Percentiles rank a stretch among this genome's conserved stretches.
Evolutionary conservation across 805 yeast genomes (phyloP).

Genomic region (Wickerhamomyces xylosicus): DNA sequence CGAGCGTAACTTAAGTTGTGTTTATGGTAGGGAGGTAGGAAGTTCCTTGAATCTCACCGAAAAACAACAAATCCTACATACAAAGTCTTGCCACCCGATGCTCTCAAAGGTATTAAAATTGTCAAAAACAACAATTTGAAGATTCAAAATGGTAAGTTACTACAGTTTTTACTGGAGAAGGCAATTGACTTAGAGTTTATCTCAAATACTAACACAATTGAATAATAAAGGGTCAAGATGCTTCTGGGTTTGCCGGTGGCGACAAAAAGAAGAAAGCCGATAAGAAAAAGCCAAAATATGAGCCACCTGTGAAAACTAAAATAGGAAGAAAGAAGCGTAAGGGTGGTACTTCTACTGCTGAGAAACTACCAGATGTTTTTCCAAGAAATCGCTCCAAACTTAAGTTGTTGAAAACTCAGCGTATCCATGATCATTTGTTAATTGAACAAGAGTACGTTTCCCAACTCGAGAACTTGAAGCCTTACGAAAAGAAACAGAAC

Average conservation of each 20-base stretch:
- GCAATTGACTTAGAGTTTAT: too few relatives aligned
- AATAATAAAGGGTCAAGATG: slow-evolving; percentile 37
- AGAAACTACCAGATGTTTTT: slow-evolving; percentile 74
- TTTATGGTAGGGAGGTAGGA: too few relatives aligned
- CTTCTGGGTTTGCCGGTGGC: slow-evolving; percentile 42
- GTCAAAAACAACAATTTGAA: too few relatives aligned
- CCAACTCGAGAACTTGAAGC: slow-evolving; percentile 89
- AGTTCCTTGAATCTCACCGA: too few relatives aligned
- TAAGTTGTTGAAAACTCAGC: slow-evolving; percentile 82
- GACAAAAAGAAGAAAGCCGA: slow-evolving; percentile 48
- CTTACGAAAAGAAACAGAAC: slow-evolving; percentile 92
- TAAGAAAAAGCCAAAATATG: slow-evolving; percentile 91
- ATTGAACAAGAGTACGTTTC: slow-evolving; percentile 94
- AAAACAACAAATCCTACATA: too few relatives aligned
- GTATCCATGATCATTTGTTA: slow-evolving; percentile 91
- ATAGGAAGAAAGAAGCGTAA: slow-evolving; percentile 89
- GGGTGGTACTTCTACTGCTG: slow-evolving; percentile 78
- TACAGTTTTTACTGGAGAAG: too few relatives aligned
- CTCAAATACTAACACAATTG: not conserved
- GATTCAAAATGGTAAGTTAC: too few relatives aligned
- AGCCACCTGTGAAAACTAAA: slow-evolving; percentile 94
- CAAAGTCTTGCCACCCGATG: too few relatives aligned
- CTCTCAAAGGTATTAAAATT: too few relatives aligned
- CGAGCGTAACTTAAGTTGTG: too few relatives aligned
- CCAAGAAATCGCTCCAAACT: slow-evolving; percentile 93